phyloP scores from a whole-genome alignment of 202 grass and related monocot species.

The Dendrocalamus latiflorus region DNA sequence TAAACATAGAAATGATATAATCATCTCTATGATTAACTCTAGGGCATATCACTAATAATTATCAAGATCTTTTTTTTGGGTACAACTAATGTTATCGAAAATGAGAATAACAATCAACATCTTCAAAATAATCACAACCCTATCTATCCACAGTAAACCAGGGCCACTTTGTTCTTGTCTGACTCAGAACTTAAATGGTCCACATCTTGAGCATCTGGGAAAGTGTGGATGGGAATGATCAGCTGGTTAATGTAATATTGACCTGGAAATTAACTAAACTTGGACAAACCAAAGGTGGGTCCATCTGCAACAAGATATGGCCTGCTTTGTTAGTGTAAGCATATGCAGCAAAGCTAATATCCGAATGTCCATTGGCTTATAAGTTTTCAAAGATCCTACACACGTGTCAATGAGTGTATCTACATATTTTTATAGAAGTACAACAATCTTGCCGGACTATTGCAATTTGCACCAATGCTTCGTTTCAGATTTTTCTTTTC shows the following conservation, averaged over 20 bases:
- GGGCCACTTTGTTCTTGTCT: not conserved
- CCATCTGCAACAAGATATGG: constrained; percentile 7
- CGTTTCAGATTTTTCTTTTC: not conserved
- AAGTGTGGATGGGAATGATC: not conserved
- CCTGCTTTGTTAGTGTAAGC: not conserved
- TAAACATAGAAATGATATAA: no score
- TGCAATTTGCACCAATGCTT: not conserved
- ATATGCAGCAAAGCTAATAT: not conserved
- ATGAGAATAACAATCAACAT: not conserved
- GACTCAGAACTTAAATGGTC: not conserved
- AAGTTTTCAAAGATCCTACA: not conserved
- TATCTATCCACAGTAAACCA: not conserved
- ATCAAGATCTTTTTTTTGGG: no score
- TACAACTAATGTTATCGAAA: not conserved
- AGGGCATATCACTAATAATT: no score
- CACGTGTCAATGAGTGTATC: constrained; percentile 26
- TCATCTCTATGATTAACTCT: no score
- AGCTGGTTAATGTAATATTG: not conserved
- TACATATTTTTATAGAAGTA: not conserved
- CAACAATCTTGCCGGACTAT: not conserved
- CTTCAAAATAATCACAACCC: not conserved
- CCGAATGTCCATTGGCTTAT: not conserved
- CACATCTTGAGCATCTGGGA: not conserved
- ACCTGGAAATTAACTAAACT: constrained; percentile 1
- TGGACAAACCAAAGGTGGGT: constrained; percentile 6